Evolutionary conservation across 1,284 basidiomycete genomes (phyloP).

Genomic region (Trichosporon ovoides): DNA sequence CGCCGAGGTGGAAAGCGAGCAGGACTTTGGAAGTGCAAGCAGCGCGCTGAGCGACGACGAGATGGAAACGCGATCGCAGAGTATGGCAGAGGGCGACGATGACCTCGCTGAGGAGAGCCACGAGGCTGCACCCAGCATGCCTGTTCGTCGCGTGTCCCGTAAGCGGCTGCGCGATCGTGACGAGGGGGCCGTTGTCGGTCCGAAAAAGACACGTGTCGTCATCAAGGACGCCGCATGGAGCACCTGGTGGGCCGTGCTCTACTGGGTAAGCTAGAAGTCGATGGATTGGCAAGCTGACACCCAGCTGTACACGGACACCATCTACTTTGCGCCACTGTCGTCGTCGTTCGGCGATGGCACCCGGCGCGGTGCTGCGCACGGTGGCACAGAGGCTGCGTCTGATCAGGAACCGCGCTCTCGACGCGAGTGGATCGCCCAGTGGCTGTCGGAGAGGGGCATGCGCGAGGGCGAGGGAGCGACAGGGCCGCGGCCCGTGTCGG

Average conservation of each 20-base stretch:
- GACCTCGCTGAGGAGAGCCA: conserved; percentile 14
- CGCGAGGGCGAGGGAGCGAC: conserved; percentile 19
- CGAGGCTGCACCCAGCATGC: not conserved
- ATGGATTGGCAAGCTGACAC: not conserved
- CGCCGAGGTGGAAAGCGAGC: not conserved
- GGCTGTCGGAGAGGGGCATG: conserved; percentile 35
- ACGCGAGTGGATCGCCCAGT: conserved; percentile 39
- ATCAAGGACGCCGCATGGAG: conserved; percentile 72
- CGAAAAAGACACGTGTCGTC: conserved; percentile 58
- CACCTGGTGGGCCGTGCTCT: conserved; percentile 75
- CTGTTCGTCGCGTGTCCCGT: not conserved
- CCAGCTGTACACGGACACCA: conserved; percentile 76
- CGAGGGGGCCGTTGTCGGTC: conserved; percentile 24
- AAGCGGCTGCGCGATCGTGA: conserved; percentile 9
- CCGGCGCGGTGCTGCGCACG: not conserved
- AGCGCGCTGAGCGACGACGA: not conserved
- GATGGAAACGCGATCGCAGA: not conserved
- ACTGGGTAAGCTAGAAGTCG: conserved; percentile 59
- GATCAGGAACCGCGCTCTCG: conserved; percentile 19
- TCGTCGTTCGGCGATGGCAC: conserved; percentile 50
- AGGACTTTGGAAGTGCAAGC: not conserved
- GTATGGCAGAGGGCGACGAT: not conserved
- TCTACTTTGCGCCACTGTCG: conserved; percentile 75
- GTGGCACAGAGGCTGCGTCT: not conserved
- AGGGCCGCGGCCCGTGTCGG: conserved; percentile 70